Evolutionary conservation across 345 rosid species (phyloP), one percentile per base, ranked within the genome.

Genomic region (Eucalyptus caleyi): DNA sequence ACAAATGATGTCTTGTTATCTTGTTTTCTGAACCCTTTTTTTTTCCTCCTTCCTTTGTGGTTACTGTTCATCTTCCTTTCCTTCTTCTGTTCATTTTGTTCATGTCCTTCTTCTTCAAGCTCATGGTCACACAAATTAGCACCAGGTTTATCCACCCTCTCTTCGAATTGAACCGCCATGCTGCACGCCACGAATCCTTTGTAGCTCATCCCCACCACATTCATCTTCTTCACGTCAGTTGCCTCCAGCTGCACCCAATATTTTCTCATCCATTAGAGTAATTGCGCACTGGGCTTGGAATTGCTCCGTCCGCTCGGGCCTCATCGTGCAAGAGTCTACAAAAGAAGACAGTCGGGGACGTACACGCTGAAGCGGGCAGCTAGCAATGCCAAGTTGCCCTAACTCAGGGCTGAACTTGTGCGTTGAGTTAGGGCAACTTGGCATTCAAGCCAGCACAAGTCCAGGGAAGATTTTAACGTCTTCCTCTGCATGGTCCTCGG

Each of bases 311-410:
- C 16, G 90, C 30, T 96, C 95, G 12, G 94, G 89, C 2, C 96
- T 94, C 88, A 94, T 87, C 13, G 99, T 95, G 94, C 91, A 90
- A 59, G 98, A 97, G 10, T 96, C 97, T 23, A 96, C 98, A 92
- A 96, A 95, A 95, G 92, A 95, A 96, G 59, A 97, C 89, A 59
- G 93, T 96, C 96, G 8, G 98, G 99, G 8, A 96, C 95, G 93
- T 94, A 97, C 90, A 96, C 91, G 90, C 95, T 96, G 93, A 59
- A 23, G 14, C n/a, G 3, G 65, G 65, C 14, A 9, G n/a, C 91
- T 27, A 95, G 91, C 2, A 90, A n/a, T n/a, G n/a, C n/a, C n/a
- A n/a, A n/a, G n/a, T n/a, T n/a, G n/a, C n/a, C n/a, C n/a, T n/a
- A n/a, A n/a, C n/a, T n/a, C n/a, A n/a, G n/a, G n/a, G n/a, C n/a